phyloP scores from a whole-genome alignment of 2,329 filamentous ascomycete genomes.

The Polytolypa hystricis region DNA sequence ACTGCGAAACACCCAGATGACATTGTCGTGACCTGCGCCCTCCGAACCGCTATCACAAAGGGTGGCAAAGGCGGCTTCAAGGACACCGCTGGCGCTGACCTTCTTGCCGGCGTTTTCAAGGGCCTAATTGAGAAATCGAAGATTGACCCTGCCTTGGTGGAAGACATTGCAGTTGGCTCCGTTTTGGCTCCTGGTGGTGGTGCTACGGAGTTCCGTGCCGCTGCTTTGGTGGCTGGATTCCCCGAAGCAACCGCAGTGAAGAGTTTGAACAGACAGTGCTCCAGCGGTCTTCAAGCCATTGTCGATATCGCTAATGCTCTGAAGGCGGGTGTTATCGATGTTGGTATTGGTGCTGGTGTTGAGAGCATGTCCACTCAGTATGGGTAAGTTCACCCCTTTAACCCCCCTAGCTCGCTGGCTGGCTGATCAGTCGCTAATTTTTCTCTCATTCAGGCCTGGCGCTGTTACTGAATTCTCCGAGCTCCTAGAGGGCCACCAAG shows the following conservation, averaged over 20 bases:
- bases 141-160: slow-evolving; percentile 77
- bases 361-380: slow-evolving; percentile 95
- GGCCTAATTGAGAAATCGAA: slow-evolving; percentile 72
- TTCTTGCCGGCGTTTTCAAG: slow-evolving; percentile 74
- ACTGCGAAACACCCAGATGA: slow-evolving; percentile 47
- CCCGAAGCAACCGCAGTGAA: slow-evolving; percentile 75
- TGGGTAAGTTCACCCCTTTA: slow-evolving; percentile 48
- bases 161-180: slow-evolving; percentile 85
- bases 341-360: slow-evolving; percentile 87
- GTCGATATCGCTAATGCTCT: slow-evolving; percentile 94
- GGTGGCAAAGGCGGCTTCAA: slow-evolving; percentile 92
- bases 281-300: slow-evolving; percentile 80
- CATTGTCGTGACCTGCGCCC: slow-evolving; percentile 83
- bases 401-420: background rate
- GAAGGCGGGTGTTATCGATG: slow-evolving; percentile 80
- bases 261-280: slow-evolving; percentile 88
- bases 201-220: slow-evolving; percentile 92
- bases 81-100: slow-evolving; percentile 77
- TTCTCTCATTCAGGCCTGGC: slow-evolving; percentile 47
- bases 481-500: slow-evolving; percentile 65
- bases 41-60: slow-evolving; percentile 85
- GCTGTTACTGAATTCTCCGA: slow-evolving; percentile 92
- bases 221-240: slow-evolving; percentile 81
- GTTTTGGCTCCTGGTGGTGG: slow-evolving; percentile 89
- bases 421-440: background rate